Base-by-base conservation (phyloP, 176 grass and related monocot genomes). In the Elymus sibiricus region DNA sequence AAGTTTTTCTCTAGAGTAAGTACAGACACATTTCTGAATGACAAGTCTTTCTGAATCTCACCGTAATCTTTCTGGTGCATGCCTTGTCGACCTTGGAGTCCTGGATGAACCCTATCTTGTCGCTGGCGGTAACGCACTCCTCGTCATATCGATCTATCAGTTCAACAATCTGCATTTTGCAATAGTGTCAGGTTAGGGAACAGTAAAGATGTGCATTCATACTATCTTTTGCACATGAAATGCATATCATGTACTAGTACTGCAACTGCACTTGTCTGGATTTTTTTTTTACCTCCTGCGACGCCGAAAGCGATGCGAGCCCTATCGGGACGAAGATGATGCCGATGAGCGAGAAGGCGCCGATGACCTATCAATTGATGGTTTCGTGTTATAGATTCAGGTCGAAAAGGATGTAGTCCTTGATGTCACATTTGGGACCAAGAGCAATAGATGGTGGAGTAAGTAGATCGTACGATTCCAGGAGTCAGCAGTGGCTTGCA, bases 401-500 rank as follows among this genome's bases (percentile, higher is more conserved):
- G 29, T 9, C 6, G 6, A 7, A 1, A 29, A 46, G 27, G 26
- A 0, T 68, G 12, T 32, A 77, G 14, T 26, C 11, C 22, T 25
- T 49, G 0, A 62, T 58, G 31, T 31, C 34, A 17, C 43, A 51
- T 75, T 32, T 34, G 15, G 2, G 31, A 76, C 3, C 44, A 61
- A 85, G 19, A 89, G 43, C 16, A 59, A 31, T 21, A 35, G 8
- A 3, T 34, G 32, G 32, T 34, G 55, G 42, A 46, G 38, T 6
- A n/a, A 25, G 5, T 22, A 26, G 21, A 75, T 1, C 46, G 17
- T 95, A 98, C 93, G 21, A 94, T 91, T 82, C 88, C 88, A 22
- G 96, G 96, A 75, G 96, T 98, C 43, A 94, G 11, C 12, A 98
- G 47, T 12, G 96, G 96, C 76, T 98, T 98, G 81, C 96, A 98